A percentile compares a stretch with the other conserved stretches of the same genome.
These are phyloP conservation scores for Acer yangbiense DNA, from an alignment of 345 rosid genomes.

Conservation along the genomic window DNA sequence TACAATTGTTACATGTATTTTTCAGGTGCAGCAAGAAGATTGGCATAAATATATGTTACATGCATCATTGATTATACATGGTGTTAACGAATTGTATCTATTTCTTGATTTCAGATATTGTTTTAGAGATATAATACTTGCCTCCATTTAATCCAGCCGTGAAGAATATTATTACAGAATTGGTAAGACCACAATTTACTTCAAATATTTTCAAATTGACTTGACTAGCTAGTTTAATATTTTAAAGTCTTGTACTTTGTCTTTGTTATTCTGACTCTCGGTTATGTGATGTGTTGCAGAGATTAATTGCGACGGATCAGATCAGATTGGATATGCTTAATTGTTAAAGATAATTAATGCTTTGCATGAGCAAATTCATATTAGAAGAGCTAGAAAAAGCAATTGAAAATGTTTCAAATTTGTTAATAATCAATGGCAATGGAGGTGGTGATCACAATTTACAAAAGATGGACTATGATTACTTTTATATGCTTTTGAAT, in stretches of 20 bases:
- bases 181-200: not conserved
- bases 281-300: not conserved
- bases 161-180: not conserved
- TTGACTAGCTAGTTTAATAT: not conserved
- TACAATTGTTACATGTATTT: too few relatives aligned
- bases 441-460: not conserved
- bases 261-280: not conserved
- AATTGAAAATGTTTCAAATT: not conserved
- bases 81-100: not conserved
- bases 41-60: too few relatives aligned
- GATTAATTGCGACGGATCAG: not conserved
- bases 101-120: conserved; percentile 66
- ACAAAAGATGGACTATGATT: not conserved
- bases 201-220: not conserved
- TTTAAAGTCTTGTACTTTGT: not conserved
- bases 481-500: not conserved
- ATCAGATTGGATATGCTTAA: not conserved
- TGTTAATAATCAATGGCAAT: not conserved
- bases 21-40: too few relatives aligned
- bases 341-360: not conserved
- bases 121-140: conserved; percentile 58
- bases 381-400: not conserved
- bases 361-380: not conserved
- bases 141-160: not conserved
- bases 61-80: not conserved